phyloP scores from a whole-genome alignment of 192 early-diverging fungal species.

The Rhizoclosmatium globosum region DNA sequence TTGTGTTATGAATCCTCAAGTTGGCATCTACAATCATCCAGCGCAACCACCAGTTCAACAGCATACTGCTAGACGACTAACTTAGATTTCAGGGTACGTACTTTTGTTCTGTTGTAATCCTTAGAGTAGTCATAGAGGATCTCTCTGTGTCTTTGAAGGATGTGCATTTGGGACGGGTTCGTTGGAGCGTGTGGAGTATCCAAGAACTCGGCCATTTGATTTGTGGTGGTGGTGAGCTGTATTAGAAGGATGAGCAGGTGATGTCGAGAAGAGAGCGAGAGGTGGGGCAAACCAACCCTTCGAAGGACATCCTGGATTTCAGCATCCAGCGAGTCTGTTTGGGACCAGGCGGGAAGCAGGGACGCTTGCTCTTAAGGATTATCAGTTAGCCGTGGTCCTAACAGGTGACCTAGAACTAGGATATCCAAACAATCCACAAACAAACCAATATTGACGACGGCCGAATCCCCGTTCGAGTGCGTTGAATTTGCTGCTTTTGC shows the following conservation, averaged over 20 bases:
- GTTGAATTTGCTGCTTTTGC: constrained; percentile 50
- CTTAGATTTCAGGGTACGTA: constrained; percentile 20
- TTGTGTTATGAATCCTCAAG: too few species aligned
- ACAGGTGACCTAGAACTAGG: not conserved
- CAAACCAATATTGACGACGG: constrained; percentile 11
- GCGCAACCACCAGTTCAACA: too few species aligned
- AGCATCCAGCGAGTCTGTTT: constrained; percentile 51
- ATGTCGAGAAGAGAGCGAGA: not conserved
- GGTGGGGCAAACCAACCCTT: constrained; percentile 57
- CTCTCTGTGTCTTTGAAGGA: constrained; percentile 78
- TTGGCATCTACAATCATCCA: too few species aligned
- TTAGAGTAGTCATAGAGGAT: constrained; percentile 82
- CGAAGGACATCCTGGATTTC: constrained; percentile 71
- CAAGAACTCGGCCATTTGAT: constrained; percentile 69
- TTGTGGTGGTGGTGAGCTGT: constrained; percentile 66
- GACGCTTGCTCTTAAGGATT: constrained; percentile 12
- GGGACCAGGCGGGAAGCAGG: constrained; percentile 24
- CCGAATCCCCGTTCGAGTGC: constrained; percentile 22
- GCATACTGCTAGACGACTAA: not conserved
- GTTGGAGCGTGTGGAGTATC: constrained; percentile 59
- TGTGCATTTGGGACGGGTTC: constrained; percentile 74
- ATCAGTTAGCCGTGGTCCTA: not conserved
- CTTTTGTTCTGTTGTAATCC: constrained; percentile 78
- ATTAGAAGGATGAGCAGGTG: not conserved
- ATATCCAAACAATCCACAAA: not conserved